Evolutionary conservation across 1,284 basidiomycete genomes (phyloP), one percentile per base, ranked within the genome.

Genomic region (Cutaneotrichosporon dermatis): DNA sequence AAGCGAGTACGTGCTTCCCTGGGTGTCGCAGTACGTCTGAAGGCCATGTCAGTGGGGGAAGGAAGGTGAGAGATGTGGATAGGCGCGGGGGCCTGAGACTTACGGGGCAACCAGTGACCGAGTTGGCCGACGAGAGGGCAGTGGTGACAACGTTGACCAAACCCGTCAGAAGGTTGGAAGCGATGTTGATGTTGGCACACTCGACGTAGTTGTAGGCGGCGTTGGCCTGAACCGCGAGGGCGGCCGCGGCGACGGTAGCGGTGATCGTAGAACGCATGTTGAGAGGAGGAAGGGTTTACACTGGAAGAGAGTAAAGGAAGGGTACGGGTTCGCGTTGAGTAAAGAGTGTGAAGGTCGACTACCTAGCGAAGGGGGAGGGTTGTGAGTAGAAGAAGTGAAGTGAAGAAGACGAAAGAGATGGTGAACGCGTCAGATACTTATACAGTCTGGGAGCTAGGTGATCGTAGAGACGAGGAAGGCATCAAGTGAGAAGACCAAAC

Each of bases 131-230:
- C 3, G 48, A 51, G 41, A 54, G 25, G 12, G 37, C 12, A 11
- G 52, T 59, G 16, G 48, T 50, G 41, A 59, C 37, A 3, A 40
- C 42, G 50, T 59, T 59, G 49, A 59, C 10, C 6, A 59, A 16
- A 6, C 50, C 52, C 9, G 46, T 37, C 8, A 59, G 45, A 15
- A 59, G 41, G 46, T 50, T 43, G 16, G 25, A 39, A 12, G 34
- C 10, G 37, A 54, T 40, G 16, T 46, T 16, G 11, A 46, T 4
- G 16, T 33, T 35, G 16, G 48, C 42, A 41, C 58, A 59, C 58
- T 55, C 49, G 36, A 45, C 11, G 33, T 41, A 59, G 42, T 42
- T 49, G 36, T 54, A 54, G 15, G 46, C 58, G 10, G 44, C 11
- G 8, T 36, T 42, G 46, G 42, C 52, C 15, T 7, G 16, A 9